Base-by-base conservation (phyloP, 2,329 filamentous ascomycete genomes). In the Knufia fluminis region DNA sequence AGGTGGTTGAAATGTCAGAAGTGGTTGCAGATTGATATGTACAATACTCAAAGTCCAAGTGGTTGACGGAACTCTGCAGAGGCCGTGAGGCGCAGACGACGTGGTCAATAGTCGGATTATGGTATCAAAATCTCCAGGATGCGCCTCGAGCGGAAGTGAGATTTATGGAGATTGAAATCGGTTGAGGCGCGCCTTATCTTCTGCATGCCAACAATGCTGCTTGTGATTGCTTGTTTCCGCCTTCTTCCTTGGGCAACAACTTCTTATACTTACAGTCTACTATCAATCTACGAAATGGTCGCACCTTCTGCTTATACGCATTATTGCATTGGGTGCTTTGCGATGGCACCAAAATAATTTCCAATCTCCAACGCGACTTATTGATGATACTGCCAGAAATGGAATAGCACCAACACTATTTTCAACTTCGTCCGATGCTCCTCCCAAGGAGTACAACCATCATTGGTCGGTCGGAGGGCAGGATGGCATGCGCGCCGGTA, bases 81-180 rank as follows among this genome's bases (percentile, higher is more conserved):
- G 6, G 12, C 26, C 24, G 1, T 8, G 28, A 23, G 38, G 19
- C 42, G 46, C 41, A 22, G 39, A 46, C 8, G 48, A 41, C 19
- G 48, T 46, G 14, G 22, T 19, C 43, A 19, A 49, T 46, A 6
- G 9, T 45, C 17, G 45, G 45, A 47, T 12, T 28, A 26, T 32
- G 26, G 31, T 26, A 20, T 36, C 12, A 8, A 14, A 12, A 8
- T 14, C n/a, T 2, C 17, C 20, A 6, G 19, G 17, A 14, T 10
- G 32, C 36, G 14, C 22, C 32, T 7, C 17, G 3, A 12, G 3
- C 23, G 19, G 3, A 10, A 45, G 12, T 28, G 17, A 26, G 16
- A 33, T 45, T 45, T 32, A 45, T 32, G 28, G 28, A 23, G 24
- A 42, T 26, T 42, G n/a, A 4, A 42, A 14, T 19, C 4, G 22